phyloP scores from a whole-genome alignment of 495 filamentous ascomycete species.

The Immersiella caudata region DNA sequence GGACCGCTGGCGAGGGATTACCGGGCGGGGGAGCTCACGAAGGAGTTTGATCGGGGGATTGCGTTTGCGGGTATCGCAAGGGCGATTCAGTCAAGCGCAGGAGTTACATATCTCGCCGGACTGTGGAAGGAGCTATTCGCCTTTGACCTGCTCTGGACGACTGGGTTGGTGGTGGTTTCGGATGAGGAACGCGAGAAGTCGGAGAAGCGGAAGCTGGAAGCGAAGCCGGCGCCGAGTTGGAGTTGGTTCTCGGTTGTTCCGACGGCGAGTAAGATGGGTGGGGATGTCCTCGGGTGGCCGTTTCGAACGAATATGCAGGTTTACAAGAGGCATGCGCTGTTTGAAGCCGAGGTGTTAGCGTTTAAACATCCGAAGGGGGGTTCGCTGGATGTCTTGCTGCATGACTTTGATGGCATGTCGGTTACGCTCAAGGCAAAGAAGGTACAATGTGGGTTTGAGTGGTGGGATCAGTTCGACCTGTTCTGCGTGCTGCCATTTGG shows the following conservation, averaged over 20 bases:
- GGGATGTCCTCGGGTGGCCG: conserved; percentile 10
- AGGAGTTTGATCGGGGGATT: conserved; percentile 27
- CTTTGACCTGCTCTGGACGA: conserved; percentile 18
- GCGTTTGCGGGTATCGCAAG: conserved; percentile 31
- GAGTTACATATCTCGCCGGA: conserved; percentile 29
- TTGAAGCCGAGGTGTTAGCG: not conserved
- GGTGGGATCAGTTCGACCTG: conserved; percentile 15
- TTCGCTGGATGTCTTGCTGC: not conserved
- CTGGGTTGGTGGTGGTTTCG: not conserved
- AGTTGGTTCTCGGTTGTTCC: conserved; percentile 12
- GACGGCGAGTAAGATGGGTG: not conserved
- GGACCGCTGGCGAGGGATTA: conserved; percentile 14
- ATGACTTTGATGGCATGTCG: conserved; percentile 13
- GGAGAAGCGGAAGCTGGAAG: not conserved
- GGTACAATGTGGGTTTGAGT: conserved; percentile 5
- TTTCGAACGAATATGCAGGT: conserved; percentile 14
- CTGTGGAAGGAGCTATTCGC: conserved; percentile 25
- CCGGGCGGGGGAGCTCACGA: conserved; percentile 10
- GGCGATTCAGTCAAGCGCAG: conserved; percentile 18
- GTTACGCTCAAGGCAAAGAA: conserved; percentile 12
- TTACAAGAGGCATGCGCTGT: not conserved
- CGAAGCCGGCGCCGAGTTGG: conserved; percentile 12
- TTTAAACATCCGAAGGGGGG: not conserved
- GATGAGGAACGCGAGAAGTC: not conserved
- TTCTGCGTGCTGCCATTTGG: conserved; percentile 13